Base-by-base conservation (phyloP, 345 rosid genomes). In the Eucalyptus brandiana region DNA sequence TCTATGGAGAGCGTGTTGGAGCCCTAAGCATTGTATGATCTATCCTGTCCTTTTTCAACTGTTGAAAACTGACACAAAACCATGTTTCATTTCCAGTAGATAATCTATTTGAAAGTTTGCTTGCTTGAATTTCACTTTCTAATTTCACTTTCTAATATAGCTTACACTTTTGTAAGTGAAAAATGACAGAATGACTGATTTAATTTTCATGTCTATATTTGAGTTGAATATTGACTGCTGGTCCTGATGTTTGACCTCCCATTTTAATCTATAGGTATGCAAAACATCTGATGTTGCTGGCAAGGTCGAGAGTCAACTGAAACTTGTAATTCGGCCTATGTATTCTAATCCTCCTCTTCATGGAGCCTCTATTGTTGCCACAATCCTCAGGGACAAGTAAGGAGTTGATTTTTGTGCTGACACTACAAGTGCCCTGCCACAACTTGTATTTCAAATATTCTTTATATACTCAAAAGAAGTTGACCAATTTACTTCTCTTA, bases 1-100 rank as follows among this genome's bases (percentile, higher is more conserved):
- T 97, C 65, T 96, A 97, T 87, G 99, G 97, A 54, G 99, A 97
- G 91, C 95, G 98, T 90, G 98, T 97, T 91, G 99, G 99, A 89
- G 99, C 99, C 87, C 94, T 97, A 89, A 97, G 99, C 94, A 94
- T 97, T 91, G 99, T 97, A 96, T 94, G 99, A 89, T 87, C 81
- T 89, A 17, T 24, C 30, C 32, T 32, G 13, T 76, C 28, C 83
- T 76, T 40, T 72, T 76, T 76, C 83, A 40, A 76, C 83, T 37
- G 45, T 76, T 37, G 83, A 76, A 40, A 40, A 76, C 9, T 76
- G 47, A 76, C 83, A 21, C 30, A 21, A 40, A 76, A 76, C 47
- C 47, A 76, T 40, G 83, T 76, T 76, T 40, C 30, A 21, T 40
- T 76, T 23, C 83, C 83, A 76, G 26, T 76, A 76, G 83, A 76